Evolutionary conservation across 805 yeast species (phyloP), one percentile per base, ranked within the genome.

Genomic region (Metschnikowia baotianmanensis): DNA sequence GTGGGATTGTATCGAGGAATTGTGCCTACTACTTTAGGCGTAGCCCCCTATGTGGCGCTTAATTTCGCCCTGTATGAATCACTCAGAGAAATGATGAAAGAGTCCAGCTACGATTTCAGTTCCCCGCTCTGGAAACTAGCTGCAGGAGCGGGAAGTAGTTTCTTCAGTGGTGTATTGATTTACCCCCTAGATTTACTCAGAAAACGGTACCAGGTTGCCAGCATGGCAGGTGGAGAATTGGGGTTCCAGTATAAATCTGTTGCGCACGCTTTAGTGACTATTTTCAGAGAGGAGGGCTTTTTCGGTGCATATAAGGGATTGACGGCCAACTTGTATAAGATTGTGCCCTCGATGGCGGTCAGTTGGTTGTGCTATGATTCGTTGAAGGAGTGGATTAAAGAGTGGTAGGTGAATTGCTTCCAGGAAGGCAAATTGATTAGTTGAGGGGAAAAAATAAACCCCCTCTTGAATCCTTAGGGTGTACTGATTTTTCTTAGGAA

Each of bases 261-360:
- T 3, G 53, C 71, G 57, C 84, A 86, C 52, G 98, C 97, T 0
- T 59, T 91, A 23, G 58, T 64, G 3, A 75, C 83, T 5, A 87
- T 91, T 26, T 80, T 83, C 43, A 72, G 64, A 47, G 65, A 71
- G 16, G 98, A 91, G 61, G 97, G 97, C 1, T 67, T 72, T 35
- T 66, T 60, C 31, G 91, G 90, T 1, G 76, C 84, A 27, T 84
- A 82, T 65, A 82, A 78, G 53, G 91, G 91, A 0, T 69, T 83
- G 59, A 72, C 80, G 2, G 93, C 95, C 1, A 88, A 88, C 57
- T 70, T 87, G 59, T 82, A 86, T 71, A 91, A 90, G 59, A 93
- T 91, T 4, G 85, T 88, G 34, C 97, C 98, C 0, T 82, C 93
- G 11, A 91, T 93, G 90, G 98, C 98, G 4, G 88, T 90, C 13